Conservation (phyloP, 768 basidiomycete species). For the Filobasidium floriforme region DNA sequence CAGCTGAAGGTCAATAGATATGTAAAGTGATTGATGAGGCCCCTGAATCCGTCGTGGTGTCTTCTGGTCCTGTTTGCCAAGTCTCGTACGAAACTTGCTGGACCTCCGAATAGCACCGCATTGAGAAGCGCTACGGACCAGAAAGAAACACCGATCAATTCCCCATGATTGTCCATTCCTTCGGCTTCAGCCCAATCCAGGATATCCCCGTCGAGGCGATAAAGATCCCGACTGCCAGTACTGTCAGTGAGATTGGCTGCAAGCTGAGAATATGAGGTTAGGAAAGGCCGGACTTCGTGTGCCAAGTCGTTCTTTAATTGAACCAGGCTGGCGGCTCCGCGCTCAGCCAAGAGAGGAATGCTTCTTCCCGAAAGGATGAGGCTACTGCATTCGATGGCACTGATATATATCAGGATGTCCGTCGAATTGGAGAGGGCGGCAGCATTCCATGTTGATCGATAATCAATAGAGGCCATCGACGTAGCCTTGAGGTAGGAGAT, state of each 20-base stretch:
- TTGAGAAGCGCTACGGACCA: neutral
- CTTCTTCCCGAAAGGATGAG: neutral
- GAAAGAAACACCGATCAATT: neutral
- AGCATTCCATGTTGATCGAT: constrained; percentile 1
- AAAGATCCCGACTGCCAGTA: too few relatives aligned
- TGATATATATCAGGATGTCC: constrained; percentile 1
- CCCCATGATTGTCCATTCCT: neutral
- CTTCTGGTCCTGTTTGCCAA: neutral
- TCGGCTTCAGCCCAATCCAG: neutral
- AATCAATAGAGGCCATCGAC: neutral
- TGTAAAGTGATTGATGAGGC: neutral
- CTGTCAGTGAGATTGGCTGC: neutral
- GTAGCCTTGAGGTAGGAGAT: neutral
- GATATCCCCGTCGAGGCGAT: neutral
- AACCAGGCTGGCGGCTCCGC: neutral
- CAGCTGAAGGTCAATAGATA: neutral
- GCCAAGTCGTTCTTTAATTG: neutral
- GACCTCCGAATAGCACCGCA: neutral
- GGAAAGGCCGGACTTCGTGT: neutral
- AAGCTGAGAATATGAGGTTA: neutral
- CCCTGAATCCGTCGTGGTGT: neutral
- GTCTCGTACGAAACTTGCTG: neutral
- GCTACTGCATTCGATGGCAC: neutral
- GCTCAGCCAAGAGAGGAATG: neutral
- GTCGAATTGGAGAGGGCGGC: neutral